phyloP scores from a whole-genome alignment of 176 grass and related monocot species.

The Saccharum officinarum region DNA sequence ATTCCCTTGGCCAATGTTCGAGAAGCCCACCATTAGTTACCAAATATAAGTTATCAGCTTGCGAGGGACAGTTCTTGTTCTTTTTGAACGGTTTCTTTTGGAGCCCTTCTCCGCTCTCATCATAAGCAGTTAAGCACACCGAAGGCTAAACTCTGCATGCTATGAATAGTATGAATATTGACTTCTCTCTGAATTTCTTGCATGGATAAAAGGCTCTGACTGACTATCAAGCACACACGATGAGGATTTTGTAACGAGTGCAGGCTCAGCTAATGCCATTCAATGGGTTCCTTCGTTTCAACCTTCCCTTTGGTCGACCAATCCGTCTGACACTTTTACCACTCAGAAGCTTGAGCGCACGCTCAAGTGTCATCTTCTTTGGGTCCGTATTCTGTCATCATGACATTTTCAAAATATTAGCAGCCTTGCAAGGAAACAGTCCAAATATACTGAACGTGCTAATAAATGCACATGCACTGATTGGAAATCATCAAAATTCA shows the following conservation, averaged over 20 bases:
- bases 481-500: neutral
- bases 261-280: conserved; percentile 43
- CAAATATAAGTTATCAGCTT: neutral
- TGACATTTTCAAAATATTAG: conserved; percentile 36
- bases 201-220: neutral
- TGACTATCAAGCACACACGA: neutral
- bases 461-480: neutral
- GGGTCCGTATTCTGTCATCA: conserved; percentile 48
- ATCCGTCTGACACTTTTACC: conserved; percentile 71
- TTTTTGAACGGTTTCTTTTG: neutral
- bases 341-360: conserved; percentile 62
- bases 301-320: conserved; percentile 63
- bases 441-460: neutral
- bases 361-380: conserved; percentile 64
- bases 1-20: neutral
- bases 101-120: neutral
- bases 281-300: conserved; percentile 36
- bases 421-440: conserved; percentile 26
- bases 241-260: neutral
- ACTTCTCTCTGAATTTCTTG: conserved; percentile 16
- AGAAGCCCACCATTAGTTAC: neutral
- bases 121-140: neutral
- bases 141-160: neutral
- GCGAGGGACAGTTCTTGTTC: neutral
- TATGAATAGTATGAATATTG: neutral